Evolutionary conservation across 805 yeast species (phyloP), one percentile per base, ranked within the genome.

Genomic region (Suhomyces sp.): DNA sequence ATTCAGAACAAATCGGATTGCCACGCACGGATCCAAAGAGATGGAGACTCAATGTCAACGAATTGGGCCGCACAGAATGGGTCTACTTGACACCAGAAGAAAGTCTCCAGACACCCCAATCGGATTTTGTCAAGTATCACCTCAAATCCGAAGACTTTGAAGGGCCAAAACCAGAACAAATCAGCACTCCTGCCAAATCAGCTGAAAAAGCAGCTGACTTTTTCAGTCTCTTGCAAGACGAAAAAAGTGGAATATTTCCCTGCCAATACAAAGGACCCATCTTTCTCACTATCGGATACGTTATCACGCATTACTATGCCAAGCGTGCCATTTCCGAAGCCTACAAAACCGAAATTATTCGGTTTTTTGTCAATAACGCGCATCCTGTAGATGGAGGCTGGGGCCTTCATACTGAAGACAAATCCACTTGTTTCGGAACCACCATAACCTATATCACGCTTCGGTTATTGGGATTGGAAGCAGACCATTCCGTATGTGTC

Each of bases 321-420:
- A 80, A 82, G 35, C 77, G 83, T 0, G 81, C 80, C 9, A 87
- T 94, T 35, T 85, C 92, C 0, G 84, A 83, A 27, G 85, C 81
- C 37, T 81, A 79, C 60, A 75, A 75, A 56, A 69, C 71, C 12
- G 99, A 94, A 68, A 69, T 94, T 63, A 82, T 87, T 24, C 77
- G 99, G 53, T 94, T 92, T 64, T 70, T 94, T 15, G 89, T 90
- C n/a, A 94, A 94, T 65, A 81, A 89, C 0, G 86, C 97, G 0
- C 97, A 94, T 65, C 97, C 97, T 0, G 97, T 92, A 0, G 99
- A 94, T 68, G 99, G 99, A n/a, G 99, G 99, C 2, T 94, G 99
- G 99, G 99, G 99, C 0, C 75, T 94, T 37, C 97, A 94, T 66
- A 82, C 91, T 4, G 84, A 83, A 48, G 99, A 94, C 65, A 94